Conservation (phyloP, 2,329 filamentous ascomycete genomes). For the Ceratocystis cubensis region DNA sequence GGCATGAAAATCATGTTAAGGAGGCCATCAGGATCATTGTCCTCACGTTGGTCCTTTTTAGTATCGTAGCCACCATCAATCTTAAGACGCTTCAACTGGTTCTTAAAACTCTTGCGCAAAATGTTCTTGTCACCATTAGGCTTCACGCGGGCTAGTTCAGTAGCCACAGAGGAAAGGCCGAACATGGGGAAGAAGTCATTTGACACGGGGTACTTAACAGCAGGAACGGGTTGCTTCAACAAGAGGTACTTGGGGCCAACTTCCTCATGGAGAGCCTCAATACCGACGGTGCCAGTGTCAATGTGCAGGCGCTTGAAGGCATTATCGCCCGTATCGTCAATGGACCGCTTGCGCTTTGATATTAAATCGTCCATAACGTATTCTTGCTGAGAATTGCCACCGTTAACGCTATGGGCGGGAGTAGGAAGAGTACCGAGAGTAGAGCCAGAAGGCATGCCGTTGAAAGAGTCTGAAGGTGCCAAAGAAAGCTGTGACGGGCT, state of each 20-base stretch:
- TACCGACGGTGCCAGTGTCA: slow-evolving; percentile 42
- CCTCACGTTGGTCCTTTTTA: slow-evolving; percentile 45
- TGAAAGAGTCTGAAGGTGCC: slow-evolving; percentile 40
- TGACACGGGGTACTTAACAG: slow-evolving; percentile 25
- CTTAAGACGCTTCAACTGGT: slow-evolving; percentile 51
- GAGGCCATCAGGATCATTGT: slow-evolving; percentile 40
- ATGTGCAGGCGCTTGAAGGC: slow-evolving; percentile 50
- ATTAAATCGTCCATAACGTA: slow-evolving; percentile 36
- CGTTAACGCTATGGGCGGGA: slow-evolving; percentile 51
- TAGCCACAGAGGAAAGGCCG: slow-evolving; percentile 43
- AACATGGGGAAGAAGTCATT: slow-evolving; percentile 50
- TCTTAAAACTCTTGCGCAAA: slow-evolving; percentile 55
- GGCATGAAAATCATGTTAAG: slow-evolving; percentile 39
- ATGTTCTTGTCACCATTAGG: slow-evolving; percentile 56
- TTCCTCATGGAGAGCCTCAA: slow-evolving; percentile 53
- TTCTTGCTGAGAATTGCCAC: slow-evolving; percentile 33
- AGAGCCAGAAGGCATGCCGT: slow-evolving; percentile 38
- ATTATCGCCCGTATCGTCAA: slow-evolving; percentile 44
- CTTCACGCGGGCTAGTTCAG: slow-evolving; percentile 49
- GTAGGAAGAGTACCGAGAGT: slow-evolving; percentile 44
- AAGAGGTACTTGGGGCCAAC: slow-evolving; percentile 55
- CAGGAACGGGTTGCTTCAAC: slow-evolving; percentile 32
- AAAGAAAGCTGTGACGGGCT: slow-evolving; percentile 52
- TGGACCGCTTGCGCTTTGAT: slow-evolving; percentile 49
- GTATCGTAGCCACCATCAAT: slow-evolving; percentile 49